Percentiles rank a stretch among this genome's conserved stretches.
Evolutionary conservation across 257 asterid genomes (phyloP).

Genomic region (Cynanchum wilfordii): DNA sequence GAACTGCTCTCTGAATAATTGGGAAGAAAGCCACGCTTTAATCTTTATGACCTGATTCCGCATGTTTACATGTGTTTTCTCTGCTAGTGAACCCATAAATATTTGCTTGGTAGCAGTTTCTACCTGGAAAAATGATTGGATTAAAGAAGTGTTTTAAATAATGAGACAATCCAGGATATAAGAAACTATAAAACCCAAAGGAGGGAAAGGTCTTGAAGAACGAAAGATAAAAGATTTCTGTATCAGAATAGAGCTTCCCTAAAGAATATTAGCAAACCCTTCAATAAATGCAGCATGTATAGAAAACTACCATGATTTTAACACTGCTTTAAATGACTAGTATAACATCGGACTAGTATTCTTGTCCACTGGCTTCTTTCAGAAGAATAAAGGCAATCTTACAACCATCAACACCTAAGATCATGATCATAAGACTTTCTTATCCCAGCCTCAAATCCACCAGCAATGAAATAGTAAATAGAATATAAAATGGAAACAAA

Average conservation of each 20-base stretch:
- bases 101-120: conserved; percentile 63
- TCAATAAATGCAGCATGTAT: neutral
- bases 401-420: neutral
- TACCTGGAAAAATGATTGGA: conserved; percentile 45
- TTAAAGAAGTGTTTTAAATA: neutral
- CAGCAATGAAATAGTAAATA: neutral
- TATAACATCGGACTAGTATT: neutral
- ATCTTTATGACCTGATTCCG: conserved; percentile 54
- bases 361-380: neutral
- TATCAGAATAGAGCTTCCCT: neutral
- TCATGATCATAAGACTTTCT: neutral
- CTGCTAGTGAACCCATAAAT: conserved; percentile 80
- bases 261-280: neutral
- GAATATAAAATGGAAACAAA: neutral
- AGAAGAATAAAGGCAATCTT: neutral
- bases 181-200: neutral
- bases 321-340: neutral
- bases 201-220: neutral
- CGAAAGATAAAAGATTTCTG: neutral
- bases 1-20: conserved; percentile 68
- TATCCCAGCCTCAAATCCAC: neutral
- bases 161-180: neutral
- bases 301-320: neutral
- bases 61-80: conserved; percentile 57
- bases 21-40: conserved; percentile 80